These are phyloP conservation scores for Phytophthora palmivora DNA, from an alignment of 352 stramenopile species.

Conservation along the genomic window DNA sequence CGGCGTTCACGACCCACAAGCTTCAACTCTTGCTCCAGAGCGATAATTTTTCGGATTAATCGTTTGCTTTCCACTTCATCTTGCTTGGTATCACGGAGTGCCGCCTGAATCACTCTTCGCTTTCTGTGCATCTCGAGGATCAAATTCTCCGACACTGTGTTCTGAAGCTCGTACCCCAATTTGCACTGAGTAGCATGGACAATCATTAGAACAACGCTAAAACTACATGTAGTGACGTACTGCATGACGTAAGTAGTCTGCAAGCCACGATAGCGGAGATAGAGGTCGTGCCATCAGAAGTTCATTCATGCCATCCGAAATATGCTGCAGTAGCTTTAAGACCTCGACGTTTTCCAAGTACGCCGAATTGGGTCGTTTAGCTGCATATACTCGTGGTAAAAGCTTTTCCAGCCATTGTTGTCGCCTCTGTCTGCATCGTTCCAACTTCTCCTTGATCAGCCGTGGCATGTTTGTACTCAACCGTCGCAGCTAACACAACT, in stretches of 20 bases:
- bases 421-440: constrained; percentile 25
- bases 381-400: constrained; percentile 34
- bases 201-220: neutral
- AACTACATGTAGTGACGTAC: constrained; percentile 25
- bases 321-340: constrained; percentile 54
- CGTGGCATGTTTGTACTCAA: constrained; percentile 16
- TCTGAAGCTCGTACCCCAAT: constrained; percentile 55
- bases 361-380: constrained; percentile 45
- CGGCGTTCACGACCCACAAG: constrained; percentile 45
- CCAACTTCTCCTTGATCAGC: constrained; percentile 20
- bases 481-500: neutral
- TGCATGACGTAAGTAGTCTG: constrained; percentile 62
- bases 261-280: constrained; percentile 56
- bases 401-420: constrained; percentile 38
- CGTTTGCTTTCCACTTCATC: constrained; percentile 57
- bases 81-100: constrained; percentile 57
- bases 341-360: constrained; percentile 45
- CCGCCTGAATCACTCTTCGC: constrained; percentile 63
- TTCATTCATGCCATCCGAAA: constrained; percentile 54
- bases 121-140: constrained; percentile 79
- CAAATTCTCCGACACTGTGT: constrained; percentile 46
- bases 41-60: constrained; percentile 49
- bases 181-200: constrained; percentile 51
- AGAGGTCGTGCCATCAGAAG: constrained; percentile 60
- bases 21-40: constrained; percentile 44